Evolutionary conservation across 441 rosid species (phyloP), one percentile per base, ranked within the genome.

Genomic region (Erysimum cheiri): DNA sequence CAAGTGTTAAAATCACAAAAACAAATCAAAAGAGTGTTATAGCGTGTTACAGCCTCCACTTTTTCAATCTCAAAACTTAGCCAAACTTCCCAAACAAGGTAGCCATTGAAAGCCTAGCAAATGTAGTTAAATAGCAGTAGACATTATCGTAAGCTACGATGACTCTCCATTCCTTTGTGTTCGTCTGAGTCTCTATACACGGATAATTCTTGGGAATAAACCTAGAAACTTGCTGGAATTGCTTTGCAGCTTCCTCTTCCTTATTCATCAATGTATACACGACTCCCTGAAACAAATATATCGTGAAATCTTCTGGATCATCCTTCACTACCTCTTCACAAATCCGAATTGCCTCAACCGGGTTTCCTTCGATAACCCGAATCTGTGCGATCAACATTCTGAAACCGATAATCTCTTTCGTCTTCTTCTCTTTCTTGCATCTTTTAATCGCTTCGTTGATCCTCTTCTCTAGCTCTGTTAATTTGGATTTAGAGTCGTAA

Each of bases 271-370:
- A 41, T 15, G 87, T 71, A 52, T 90, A 90, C 22, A 90, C 76
- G 12, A 88, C 76, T 28, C 92, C 95, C 64, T 82, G 85, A 60
- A 93, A 88, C 70, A 92, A 48, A 59, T 90, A 86, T 0, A 90
- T 86, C 81, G 85, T 82, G 54, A 85, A 88, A 81, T 92, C 96
- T 71, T 80, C 79, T 0, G 91, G 95, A 63, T 87, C 96, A 71
- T 92, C 95, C 60, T 80, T 84, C 68, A 75, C 90, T 15, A 92
- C 69, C 72, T 83, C 85, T 60, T 87, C 84, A 11, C 88, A 85
- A 72, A 88, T 82, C 75, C 82, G 75, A 78, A 90, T 71, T 2
- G 98, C 95, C 60, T 87, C 95, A 1, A 8, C 17, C 32, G 78
- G 76, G 33, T 77, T 84, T 72, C 85, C 89, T 71, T 90, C 84